Evolutionary conservation across 805 yeast genomes (phyloP).

Genomic region (Grigorovia transvaalensis): DNA sequence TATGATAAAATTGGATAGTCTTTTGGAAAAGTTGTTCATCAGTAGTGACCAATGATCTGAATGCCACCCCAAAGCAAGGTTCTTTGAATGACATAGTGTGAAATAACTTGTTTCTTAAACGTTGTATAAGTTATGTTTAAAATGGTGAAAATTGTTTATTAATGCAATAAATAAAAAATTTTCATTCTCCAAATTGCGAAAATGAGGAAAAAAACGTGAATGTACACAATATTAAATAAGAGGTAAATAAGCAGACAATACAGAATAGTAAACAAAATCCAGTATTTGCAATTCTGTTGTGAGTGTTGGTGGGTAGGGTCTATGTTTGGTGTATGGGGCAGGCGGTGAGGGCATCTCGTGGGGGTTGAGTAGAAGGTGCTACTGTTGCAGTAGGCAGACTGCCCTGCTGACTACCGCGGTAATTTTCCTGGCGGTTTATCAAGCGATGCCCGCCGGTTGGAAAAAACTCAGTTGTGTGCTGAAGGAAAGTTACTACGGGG

Average conservation of each 20-base stretch:
- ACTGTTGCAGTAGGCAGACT: too few relatives aligned
- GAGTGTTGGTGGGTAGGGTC: too few relatives aligned
- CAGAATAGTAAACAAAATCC: background rate
- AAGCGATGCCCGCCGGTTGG: too few relatives aligned
- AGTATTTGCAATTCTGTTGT: too few relatives aligned
- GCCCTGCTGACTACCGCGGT: background rate
- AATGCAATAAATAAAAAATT: background rate
- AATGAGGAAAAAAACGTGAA: background rate
- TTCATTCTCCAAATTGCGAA: background rate
- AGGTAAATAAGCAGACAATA: background rate
- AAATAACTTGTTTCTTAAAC: background rate
- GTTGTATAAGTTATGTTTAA: background rate
- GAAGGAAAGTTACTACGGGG: too few relatives aligned
- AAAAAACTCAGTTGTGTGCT: too few relatives aligned
- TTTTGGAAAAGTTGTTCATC: slow-evolving; percentile 36
- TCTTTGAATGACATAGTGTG: slow-evolving; percentile 9
- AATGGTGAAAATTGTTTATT: background rate
- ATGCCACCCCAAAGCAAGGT: slow-evolving; percentile 37
- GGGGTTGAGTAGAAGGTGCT: background rate
- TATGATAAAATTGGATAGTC: slow-evolving; percentile 46
- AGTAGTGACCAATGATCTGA: slow-evolving; percentile 51
- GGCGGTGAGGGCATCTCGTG: background rate
- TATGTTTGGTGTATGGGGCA: background rate
- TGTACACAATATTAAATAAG: background rate
- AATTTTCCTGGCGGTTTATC: background rate